Evolutionary conservation across 1,284 basidiomycete genomes (phyloP).

Genomic region (Hortiboletus rubellus): DNA sequence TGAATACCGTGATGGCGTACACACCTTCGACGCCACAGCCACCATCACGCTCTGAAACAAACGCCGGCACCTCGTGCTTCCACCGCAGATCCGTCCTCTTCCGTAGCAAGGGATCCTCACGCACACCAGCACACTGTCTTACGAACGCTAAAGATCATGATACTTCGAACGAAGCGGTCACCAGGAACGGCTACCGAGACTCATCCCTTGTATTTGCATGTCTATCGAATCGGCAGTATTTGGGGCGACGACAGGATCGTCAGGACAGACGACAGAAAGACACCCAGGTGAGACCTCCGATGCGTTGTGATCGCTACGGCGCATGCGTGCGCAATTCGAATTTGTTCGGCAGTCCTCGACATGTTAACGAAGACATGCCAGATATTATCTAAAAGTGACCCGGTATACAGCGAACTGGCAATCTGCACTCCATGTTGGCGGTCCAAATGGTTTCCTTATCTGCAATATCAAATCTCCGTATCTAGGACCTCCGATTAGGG

Average conservation of each 20-base stretch:
- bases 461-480: constrained; percentile 34
- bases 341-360: too few species aligned
- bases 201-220: constrained; percentile 23
- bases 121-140: background rate
- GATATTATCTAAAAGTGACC: constrained; percentile 27
- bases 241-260: constrained; percentile 33
- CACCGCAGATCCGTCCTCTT: background rate
- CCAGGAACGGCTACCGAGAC: background rate
- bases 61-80: constrained; percentile 2
- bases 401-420: constrained; percentile 24
- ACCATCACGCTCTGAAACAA: background rate
- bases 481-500: constrained; percentile 21
- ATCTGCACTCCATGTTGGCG: constrained; percentile 21
- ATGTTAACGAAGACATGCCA: constrained; percentile 5
- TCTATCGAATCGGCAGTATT: constrained; percentile 31
- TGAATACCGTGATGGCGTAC: too few species aligned
- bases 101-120: background rate
- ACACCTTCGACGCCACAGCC: too few species aligned
- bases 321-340: too few species aligned
- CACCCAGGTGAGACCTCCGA: constrained; percentile 22
- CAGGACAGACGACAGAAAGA: constrained; percentile 27
- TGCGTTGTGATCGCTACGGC: background rate
- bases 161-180: background rate
- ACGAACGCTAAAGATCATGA: background rate
- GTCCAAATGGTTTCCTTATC: constrained; percentile 19